These are phyloP conservation scores for Fusarium verrucosum DNA, from an alignment of 2,329 filamentous ascomycete genomes.

Conservation along the genomic window DNA sequence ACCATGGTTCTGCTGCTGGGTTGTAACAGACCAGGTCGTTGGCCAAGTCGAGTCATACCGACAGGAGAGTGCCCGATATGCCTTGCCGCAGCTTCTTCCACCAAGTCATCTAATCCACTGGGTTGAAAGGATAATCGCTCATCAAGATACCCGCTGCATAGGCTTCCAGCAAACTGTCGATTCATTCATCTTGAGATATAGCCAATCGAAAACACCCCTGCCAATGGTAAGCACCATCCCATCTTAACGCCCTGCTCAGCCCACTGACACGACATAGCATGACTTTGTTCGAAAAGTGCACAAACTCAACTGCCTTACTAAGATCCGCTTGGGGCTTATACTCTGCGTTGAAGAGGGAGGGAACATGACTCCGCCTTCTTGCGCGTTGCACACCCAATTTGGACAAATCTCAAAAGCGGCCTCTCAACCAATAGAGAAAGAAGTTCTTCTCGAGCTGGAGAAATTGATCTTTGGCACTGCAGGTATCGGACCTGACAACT, in stretches of 20 bases:
- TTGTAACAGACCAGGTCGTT: conserved; percentile 42
- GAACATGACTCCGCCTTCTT: conserved; percentile 40
- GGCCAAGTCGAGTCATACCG: conserved; percentile 41
- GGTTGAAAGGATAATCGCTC: conserved; percentile 39
- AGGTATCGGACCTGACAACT: conserved; percentile 40
- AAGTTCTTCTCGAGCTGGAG: conserved; percentile 40
- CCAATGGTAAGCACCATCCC: conserved; percentile 37
- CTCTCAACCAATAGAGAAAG: conserved; percentile 43
- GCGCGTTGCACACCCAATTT: conserved; percentile 44
- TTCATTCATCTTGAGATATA: conserved; percentile 42
- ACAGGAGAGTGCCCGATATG: conserved; percentile 43
- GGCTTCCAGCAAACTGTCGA: conserved; percentile 45
- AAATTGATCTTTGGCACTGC: conserved; percentile 40
- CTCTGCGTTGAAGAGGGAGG: conserved; percentile 41
- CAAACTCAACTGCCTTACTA: conserved; percentile 42
- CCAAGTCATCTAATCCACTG: conserved; percentile 36
- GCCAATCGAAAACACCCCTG: conserved; percentile 31
- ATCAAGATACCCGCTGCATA: conserved; percentile 40
- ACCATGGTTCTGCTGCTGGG: conserved; percentile 45
- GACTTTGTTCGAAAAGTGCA: conserved; percentile 42
- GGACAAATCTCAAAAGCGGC: conserved; percentile 44
- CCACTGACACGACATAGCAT: conserved; percentile 26
- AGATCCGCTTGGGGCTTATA: conserved; percentile 41
- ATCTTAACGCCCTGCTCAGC: not conserved
- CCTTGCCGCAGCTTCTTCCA: conserved; percentile 39